A percentile compares a stretch with the other conserved stretches of the same genome.
phyloP scores from a whole-genome alignment of 345 rosid species.

The Firmiana major region DNA sequence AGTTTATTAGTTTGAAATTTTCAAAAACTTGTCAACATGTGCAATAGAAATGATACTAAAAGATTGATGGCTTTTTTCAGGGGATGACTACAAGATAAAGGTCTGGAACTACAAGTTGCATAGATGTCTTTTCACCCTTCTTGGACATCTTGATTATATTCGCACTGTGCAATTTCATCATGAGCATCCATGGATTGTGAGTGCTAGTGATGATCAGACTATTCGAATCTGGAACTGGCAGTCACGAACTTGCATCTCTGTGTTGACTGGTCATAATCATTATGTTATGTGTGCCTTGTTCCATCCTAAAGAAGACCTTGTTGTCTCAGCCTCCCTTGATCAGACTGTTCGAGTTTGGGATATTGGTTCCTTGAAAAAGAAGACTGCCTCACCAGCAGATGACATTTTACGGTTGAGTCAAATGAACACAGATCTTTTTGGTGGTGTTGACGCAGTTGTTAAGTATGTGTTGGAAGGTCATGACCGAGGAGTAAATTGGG shows the following conservation, averaged over 20 bases:
- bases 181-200: constrained; percentile 96
- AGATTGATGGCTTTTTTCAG: constrained; percentile 39
- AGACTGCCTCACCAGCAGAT: constrained; percentile 86
- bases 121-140: constrained; percentile 88
- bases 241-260: constrained; percentile 91
- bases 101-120: constrained; percentile 96
- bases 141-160: constrained; percentile 95
- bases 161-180: constrained; percentile 98
- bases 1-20: neutral
- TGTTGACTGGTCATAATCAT: constrained; percentile 94
- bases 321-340: constrained; percentile 94
- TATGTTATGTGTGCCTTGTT: constrained; percentile 99
- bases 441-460: constrained; percentile 90
- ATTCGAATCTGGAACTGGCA: constrained; percentile 99
- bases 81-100: constrained; percentile 95
- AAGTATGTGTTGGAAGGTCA: constrained; percentile 98
- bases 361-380: constrained; percentile 82
- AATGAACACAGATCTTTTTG: constrained; percentile 92
- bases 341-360: constrained; percentile 99
- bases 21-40: neutral
- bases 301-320: constrained; percentile 95
- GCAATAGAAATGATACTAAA: neutral
- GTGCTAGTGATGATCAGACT: constrained; percentile 98
- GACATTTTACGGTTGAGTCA: constrained; percentile 82
- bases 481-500: constrained; percentile 99